Percentiles rank a stretch among this genome's conserved stretches.
Conservation (phyloP, 148 eudicot species). For the Polygonum aviculare region DNA sequence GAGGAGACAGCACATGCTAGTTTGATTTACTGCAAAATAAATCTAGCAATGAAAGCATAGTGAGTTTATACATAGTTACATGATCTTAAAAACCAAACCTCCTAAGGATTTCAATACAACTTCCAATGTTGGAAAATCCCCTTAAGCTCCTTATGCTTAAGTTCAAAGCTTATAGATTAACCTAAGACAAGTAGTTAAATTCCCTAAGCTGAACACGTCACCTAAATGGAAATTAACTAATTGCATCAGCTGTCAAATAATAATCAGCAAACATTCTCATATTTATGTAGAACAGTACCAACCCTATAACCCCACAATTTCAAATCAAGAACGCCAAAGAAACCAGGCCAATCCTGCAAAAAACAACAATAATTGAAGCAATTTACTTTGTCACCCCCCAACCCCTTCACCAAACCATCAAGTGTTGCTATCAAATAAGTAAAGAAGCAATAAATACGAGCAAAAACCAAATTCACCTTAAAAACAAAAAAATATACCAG, state of each 20-base stretch:
- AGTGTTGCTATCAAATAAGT: background rate
- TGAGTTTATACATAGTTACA: background rate
- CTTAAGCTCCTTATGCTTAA: background rate
- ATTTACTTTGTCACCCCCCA: constrained; percentile 1
- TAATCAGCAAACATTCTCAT: background rate
- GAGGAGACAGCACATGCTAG: background rate
- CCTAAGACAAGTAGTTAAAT: background rate
- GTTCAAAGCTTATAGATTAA: background rate
- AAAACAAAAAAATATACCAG: background rate
- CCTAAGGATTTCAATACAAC: background rate
- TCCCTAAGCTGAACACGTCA: constrained; percentile 2
- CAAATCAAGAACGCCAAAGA: background rate
- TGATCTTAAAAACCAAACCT: background rate
- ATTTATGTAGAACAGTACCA: background rate
- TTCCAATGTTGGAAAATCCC: background rate
- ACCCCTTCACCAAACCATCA: constrained; percentile 7
- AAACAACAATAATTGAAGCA: constrained; percentile 2
- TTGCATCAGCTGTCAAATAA: background rate
- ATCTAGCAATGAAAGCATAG: background rate
- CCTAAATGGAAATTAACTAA: background rate
- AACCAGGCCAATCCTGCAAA: background rate
- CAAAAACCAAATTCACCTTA: background rate
- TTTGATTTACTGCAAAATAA: background rate
- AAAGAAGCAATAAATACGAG: background rate
- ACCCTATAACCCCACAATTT: background rate